phyloP scores from a whole-genome alignment of 177 flowering plant genomes.

The Vitis hybrid region DNA sequence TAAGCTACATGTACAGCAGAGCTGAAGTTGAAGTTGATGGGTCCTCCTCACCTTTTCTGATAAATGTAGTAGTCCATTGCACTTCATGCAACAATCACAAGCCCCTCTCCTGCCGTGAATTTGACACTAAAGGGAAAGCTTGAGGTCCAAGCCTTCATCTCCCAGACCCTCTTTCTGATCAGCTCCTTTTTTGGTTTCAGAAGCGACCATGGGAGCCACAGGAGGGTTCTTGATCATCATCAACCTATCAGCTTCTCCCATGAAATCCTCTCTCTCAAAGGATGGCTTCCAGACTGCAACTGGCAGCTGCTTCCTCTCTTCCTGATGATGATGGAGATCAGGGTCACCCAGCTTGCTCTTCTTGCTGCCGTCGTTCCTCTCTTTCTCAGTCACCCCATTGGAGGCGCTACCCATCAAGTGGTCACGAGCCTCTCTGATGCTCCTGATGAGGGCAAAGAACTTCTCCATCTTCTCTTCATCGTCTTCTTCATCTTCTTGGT shows the following conservation, averaged over 20 bases:
- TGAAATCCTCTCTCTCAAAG: conserved; percentile 26
- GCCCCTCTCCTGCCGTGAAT: not conserved
- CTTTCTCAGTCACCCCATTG: not conserved
- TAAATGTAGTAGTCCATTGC: too few relatives aligned
- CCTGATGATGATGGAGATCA: not conserved
- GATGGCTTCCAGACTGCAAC: conserved; percentile 15
- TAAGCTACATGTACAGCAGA: too few relatives aligned
- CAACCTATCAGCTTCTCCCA: not conserved
- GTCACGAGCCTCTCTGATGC: conserved; percentile 23
- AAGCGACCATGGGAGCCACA: not conserved
- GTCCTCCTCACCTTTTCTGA: too few relatives aligned
- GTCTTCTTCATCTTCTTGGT: conserved; percentile 14
- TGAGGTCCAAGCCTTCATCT: conserved; percentile 19
- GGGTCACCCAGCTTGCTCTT: not conserved
- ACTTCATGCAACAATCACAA: too few relatives aligned
- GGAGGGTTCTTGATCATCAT: not conserved
- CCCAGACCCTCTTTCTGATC: not conserved
- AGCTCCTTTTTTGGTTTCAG: conserved; percentile 2
- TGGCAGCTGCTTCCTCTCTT: not conserved
- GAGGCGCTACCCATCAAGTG: not conserved
- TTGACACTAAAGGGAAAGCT: conserved; percentile 18
- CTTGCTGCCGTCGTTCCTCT: not conserved
- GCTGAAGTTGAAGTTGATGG: too few relatives aligned
- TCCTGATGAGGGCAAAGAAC: conserved; percentile 26
- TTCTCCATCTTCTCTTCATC: conserved; percentile 27